Percentiles rank a stretch among this genome's conserved stretches.
Evolutionary conservation across 2,329 filamentous ascomycete genomes (phyloP).

Genomic region (Fusarium nurragi): DNA sequence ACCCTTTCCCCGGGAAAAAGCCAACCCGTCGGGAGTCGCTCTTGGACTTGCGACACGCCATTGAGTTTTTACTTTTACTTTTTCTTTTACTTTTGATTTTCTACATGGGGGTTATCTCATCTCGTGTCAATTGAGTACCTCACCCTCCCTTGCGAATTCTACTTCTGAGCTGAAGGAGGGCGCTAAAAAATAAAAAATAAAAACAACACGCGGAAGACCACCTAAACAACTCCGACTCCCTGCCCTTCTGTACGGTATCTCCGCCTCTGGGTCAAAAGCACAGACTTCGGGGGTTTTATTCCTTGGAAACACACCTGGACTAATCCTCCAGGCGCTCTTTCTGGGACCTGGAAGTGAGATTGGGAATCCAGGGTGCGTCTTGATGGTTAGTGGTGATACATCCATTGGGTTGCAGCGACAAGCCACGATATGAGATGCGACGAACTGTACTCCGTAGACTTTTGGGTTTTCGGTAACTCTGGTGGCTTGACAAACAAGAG

Average conservation of each 20-base stretch:
- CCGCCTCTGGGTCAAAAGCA: constrained; percentile 7
- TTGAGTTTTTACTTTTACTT: constrained; percentile 11
- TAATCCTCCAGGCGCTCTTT: neutral
- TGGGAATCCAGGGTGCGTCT: neutral
- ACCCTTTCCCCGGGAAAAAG: neutral
- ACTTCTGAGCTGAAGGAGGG: neutral
- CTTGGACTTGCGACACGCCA: neutral
- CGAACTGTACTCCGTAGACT: neutral
- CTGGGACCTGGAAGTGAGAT: neutral
- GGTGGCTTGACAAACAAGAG: constrained; percentile 1
- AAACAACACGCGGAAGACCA: constrained; percentile 6
- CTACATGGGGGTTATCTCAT: constrained; percentile 2
- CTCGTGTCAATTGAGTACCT: neutral
- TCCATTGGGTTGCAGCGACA: constrained; percentile 19
- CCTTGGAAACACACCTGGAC: constrained; percentile 14
- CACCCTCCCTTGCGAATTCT: neutral
- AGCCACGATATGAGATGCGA: constrained; percentile 15
- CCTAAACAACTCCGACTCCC: too few relatives aligned
- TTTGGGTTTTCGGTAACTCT: constrained; percentile 13
- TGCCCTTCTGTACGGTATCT: constrained; percentile 3
- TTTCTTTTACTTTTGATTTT: neutral
- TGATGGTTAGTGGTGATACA: neutral
- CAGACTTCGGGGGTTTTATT: constrained; percentile 4
- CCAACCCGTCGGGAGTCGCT: constrained; percentile 1
- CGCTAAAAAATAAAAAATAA: neutral